Conservation (phyloP, 2,329 filamentous ascomycete genomes). For the Dryadomyces sulphureus region DNA sequence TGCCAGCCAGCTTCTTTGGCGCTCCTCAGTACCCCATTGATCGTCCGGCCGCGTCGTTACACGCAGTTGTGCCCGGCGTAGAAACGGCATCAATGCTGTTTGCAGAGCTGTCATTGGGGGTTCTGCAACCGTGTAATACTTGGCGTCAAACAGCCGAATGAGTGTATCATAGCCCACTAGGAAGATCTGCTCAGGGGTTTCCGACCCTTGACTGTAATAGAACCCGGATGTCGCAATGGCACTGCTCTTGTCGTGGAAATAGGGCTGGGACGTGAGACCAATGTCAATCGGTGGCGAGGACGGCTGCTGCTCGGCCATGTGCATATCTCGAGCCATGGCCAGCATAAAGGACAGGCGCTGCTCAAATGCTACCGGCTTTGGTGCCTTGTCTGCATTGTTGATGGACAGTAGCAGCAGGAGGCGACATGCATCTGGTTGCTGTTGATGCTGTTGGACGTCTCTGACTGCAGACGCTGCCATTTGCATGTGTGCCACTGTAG, state of each 20-base stretch:
- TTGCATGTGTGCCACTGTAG: slow-evolving; percentile 43
- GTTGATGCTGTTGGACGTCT: slow-evolving; percentile 1
- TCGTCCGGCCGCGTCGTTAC: slow-evolving; percentile 49
- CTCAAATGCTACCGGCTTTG: slow-evolving; percentile 52
- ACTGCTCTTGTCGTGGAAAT: slow-evolving; percentile 56
- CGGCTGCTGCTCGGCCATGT: slow-evolving; percentile 11
- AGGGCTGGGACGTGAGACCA: slow-evolving; percentile 55
- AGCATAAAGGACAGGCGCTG: slow-evolving; percentile 59
- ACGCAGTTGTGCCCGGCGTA: slow-evolving; percentile 43
- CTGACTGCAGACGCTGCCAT: slow-evolving; percentile 37
- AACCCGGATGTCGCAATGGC: slow-evolving; percentile 35
- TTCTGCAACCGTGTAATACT: slow-evolving; percentile 42
- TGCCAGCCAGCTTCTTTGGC: slow-evolving; percentile 40
- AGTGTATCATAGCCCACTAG: slow-evolving; percentile 66
- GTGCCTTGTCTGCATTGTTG: slow-evolving; percentile 51
- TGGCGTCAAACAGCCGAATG: slow-evolving; percentile 54
- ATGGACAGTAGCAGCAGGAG: slow-evolving; percentile 45
- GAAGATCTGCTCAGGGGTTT: slow-evolving; percentile 41
- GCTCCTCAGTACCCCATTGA: slow-evolving; percentile 40
- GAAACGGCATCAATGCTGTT: slow-evolving; percentile 45
- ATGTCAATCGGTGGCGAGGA: slow-evolving; percentile 37
- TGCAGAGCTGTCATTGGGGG: slow-evolving; percentile 26
- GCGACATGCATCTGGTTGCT: slow-evolving; percentile 16
- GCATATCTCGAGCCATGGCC: slow-evolving; percentile 44
- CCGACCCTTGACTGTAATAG: slow-evolving; percentile 18